phyloP scores from a whole-genome alignment of 768 basidiomycete species.

The Pleurotus tuber-regium region DNA sequence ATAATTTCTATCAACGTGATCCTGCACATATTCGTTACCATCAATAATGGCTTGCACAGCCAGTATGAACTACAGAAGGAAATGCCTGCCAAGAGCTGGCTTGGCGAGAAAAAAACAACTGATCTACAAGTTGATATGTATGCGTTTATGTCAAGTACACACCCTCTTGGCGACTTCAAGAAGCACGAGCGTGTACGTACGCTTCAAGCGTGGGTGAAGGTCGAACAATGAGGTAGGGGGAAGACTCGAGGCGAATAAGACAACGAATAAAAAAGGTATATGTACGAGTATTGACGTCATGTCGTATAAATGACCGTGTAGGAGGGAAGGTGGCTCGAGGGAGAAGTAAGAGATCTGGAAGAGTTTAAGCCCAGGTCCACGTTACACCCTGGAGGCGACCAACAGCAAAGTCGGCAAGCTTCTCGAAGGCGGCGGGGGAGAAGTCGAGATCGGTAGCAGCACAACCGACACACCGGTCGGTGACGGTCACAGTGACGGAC shows the following conservation, averaged over 20 bases:
- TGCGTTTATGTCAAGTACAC: neutral
- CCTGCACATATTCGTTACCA: neutral
- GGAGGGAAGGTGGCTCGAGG: conserved; percentile 9
- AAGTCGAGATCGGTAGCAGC: conserved; percentile 54
- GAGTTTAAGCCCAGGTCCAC: conserved; percentile 47
- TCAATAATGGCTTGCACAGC: neutral
- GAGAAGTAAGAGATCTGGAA: neutral
- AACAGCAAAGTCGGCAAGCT: conserved; percentile 37
- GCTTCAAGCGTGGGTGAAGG: conserved; percentile 26
- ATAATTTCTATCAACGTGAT: neutral
- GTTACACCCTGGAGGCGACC: conserved; percentile 51
- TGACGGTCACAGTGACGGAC: conserved; percentile 43
- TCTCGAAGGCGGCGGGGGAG: conserved; percentile 53
- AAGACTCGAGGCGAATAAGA: conserved; percentile 3
- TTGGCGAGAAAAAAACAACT: neutral
- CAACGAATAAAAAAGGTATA: conserved; percentile 14
- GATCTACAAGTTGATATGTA: neutral
- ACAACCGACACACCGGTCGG: conserved; percentile 67
- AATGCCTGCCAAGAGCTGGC: neutral
- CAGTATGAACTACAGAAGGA: neutral
- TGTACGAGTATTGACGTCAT: conserved; percentile 3
- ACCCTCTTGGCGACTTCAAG: conserved; percentile 15
- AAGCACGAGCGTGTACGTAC: conserved; percentile 19
- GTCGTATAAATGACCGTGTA: no score
- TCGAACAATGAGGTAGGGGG: conserved; percentile 13